Conservation (phyloP, 192 early-diverging fungal species). For the Dissophora globulifera region DNA sequence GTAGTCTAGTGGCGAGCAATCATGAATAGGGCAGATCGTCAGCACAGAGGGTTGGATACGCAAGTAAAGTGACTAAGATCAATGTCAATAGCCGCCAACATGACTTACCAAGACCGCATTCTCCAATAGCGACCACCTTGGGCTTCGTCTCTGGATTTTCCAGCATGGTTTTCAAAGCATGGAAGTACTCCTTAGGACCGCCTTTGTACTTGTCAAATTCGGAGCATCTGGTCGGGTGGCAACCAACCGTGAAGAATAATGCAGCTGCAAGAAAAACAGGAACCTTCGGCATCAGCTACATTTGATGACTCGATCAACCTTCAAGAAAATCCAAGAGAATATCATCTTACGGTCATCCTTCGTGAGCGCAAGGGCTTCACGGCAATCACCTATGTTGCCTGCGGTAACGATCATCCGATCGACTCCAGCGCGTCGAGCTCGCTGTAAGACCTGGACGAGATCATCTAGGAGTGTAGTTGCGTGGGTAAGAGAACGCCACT, state of each 20-base stretch:
- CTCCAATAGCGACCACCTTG: constrained; percentile 90
- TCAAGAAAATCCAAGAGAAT: no score
- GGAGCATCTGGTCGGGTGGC: constrained; percentile 81
- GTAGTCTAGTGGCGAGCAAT: constrained; percentile 81
- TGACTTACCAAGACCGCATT: constrained; percentile 79
- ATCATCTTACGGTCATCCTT: constrained; percentile 59
- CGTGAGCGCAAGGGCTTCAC: constrained; percentile 67
- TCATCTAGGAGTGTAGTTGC: constrained; percentile 69
- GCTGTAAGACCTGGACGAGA: constrained; percentile 67
- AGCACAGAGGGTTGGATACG: no score
- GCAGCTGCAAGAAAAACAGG: constrained; percentile 19
- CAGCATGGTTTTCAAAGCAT: constrained; percentile 56
- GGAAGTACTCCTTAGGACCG: constrained; percentile 72
- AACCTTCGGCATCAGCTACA: no score
- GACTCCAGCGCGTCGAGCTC: constrained; percentile 71
- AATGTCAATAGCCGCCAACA: no score
- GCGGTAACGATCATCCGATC: constrained; percentile 85
- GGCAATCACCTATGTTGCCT: constrained; percentile 64
- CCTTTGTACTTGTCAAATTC: constrained; percentile 70
- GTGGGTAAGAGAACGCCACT: no score
- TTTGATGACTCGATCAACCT: no score
- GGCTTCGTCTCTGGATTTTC: constrained; percentile 47
- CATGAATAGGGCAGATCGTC: no score
- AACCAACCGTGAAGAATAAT: constrained; percentile 81
- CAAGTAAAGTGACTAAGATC: no score